phyloP scores from a whole-genome alignment of 768 basidiomycete species.

The Phlebiopsis gigantea region DNA sequence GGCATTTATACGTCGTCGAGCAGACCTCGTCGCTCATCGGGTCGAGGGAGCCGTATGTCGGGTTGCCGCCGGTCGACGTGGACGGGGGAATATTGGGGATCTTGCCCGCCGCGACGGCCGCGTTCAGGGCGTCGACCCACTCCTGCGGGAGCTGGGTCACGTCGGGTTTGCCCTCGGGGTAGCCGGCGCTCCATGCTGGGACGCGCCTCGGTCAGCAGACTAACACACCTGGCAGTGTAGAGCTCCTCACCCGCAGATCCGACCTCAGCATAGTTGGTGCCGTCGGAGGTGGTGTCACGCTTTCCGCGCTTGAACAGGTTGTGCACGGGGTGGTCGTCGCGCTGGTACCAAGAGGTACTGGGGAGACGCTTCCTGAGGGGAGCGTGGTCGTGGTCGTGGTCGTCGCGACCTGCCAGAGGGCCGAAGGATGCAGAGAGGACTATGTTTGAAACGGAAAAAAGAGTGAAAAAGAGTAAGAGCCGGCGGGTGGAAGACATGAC shows the following conservation, averaged over 20 bases:
- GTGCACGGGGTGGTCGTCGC: conserved; percentile 52
- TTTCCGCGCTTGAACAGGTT: conserved; percentile 56
- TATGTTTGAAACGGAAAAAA: background rate
- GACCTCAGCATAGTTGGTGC: conserved; percentile 43
- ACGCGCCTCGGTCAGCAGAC: background rate
- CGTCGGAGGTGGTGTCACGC: conserved; percentile 41
- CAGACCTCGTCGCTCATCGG: conserved; percentile 54
- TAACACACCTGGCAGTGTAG: background rate
- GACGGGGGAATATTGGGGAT: conserved; percentile 67
- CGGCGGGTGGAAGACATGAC: conserved; percentile 16
- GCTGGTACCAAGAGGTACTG: conserved; percentile 52
- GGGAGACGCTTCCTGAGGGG: conserved; percentile 21
- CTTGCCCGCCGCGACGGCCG: conserved; percentile 59
- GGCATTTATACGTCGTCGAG: conserved; percentile 71
- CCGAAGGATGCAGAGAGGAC: conserved; percentile 15
- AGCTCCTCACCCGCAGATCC: conserved; percentile 50
- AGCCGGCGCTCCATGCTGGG: conserved; percentile 61
- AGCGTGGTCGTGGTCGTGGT: conserved; percentile 19
- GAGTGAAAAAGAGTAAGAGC: conserved; percentile 24
- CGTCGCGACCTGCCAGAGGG: conserved; percentile 9
- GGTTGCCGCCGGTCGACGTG: conserved; percentile 28
- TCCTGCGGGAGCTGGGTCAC: conserved; percentile 46
- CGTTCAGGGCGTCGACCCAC: conserved; percentile 70
- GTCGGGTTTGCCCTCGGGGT: conserved; percentile 51
- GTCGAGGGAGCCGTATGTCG: conserved; percentile 34